Base-by-base conservation (phyloP, 2,329 filamentous ascomycete genomes). In the Arthrobotrys iridis region DNA sequence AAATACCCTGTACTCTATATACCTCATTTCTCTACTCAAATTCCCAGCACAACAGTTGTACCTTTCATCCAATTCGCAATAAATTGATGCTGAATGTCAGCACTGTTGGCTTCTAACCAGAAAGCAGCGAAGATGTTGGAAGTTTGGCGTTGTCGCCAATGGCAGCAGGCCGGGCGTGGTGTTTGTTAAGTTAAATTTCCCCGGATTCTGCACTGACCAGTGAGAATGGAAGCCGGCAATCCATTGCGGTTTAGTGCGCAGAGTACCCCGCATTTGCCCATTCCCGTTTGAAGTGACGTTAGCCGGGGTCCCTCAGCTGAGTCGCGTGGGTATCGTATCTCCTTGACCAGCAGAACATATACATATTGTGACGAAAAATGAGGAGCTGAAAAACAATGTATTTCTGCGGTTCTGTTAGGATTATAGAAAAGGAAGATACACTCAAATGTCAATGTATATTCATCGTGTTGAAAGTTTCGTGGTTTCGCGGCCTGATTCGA, bases 211-310 rank as follows among this genome's bases (percentile, higher is more conserved):
- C 46, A 52, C 18, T 40, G 57, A 30, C 41, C 50, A 45, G 26
- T 26, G 26, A 26, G 45, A 37, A 10, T 15, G 40, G 35, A 28
- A 18, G 15, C n/a, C 7, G 62, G 24, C 24, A 1, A 35, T 35
- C 50, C 43, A 70, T 41, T 52, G 58, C 11, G 58, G 58, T 50
- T 64, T 71, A 71, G 59, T 50, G 60, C 8, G 52, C 26, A 4
- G 59, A 13, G 60, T 59, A 74, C 70, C 70, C 70, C 70, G 62
- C 70, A 74, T 66, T 66, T 60, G 60, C 41, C 59, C 68, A 70
- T 70, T 70, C 65, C 65, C 65, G 45, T 70, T 70, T 70, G 55
- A 70, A 70, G 55, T 70, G 65, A 59, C 52, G 65, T 60, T 52
- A 40, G 63, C 45, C 41, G 52, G 65, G 52, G 43, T 62, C 28